Evolutionary conservation across 805 yeast genomes (phyloP).

Genomic region (Candida germanica): DNA sequence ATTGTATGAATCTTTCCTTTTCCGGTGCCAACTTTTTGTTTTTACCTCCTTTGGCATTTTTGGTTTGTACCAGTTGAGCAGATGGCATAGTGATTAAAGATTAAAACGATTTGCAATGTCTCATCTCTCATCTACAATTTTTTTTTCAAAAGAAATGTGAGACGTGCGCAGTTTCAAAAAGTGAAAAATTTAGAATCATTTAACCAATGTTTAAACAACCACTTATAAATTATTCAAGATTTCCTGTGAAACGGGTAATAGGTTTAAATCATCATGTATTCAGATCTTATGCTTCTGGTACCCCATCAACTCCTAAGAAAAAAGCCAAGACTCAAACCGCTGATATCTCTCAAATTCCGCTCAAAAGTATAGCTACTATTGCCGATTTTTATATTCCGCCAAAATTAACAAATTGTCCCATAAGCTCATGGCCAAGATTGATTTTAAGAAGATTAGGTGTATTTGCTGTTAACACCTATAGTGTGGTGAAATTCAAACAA

Average conservation of each 20-base stretch:
- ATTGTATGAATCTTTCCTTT: conserved; percentile 86
- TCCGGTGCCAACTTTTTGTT: conserved; percentile 75
- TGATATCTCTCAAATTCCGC: conserved; percentile 37
- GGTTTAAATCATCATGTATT: too few species aligned
- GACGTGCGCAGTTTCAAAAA: conserved; percentile 1
- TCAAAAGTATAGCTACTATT: conserved; percentile 37
- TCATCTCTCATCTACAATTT: conserved; percentile 7
- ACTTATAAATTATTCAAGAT: too few species aligned
- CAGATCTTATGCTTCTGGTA: conserved; percentile 3
- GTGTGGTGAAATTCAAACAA: conserved; percentile 44
- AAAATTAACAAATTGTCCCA: conserved; percentile 20
- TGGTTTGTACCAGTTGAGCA: conserved; percentile 15
- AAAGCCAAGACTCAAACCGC: conserved; percentile 12
- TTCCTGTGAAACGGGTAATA: too few species aligned
- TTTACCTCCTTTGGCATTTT: conserved; percentile 30
- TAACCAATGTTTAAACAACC: too few species aligned
- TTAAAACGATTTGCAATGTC: too few species aligned
- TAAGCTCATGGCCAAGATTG: conserved; percentile 41
- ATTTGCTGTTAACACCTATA: conserved; percentile 64
- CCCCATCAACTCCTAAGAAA: neutral
- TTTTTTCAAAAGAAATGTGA: neutral
- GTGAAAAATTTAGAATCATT: conserved; percentile 5
- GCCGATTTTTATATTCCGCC: conserved; percentile 46
- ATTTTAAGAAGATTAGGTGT: conserved; percentile 61
- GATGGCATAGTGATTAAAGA: conserved; percentile 27